Conservation (phyloP, 2,329 filamentous ascomycete genomes). For the Chrysoporthe puriensis region DNA sequence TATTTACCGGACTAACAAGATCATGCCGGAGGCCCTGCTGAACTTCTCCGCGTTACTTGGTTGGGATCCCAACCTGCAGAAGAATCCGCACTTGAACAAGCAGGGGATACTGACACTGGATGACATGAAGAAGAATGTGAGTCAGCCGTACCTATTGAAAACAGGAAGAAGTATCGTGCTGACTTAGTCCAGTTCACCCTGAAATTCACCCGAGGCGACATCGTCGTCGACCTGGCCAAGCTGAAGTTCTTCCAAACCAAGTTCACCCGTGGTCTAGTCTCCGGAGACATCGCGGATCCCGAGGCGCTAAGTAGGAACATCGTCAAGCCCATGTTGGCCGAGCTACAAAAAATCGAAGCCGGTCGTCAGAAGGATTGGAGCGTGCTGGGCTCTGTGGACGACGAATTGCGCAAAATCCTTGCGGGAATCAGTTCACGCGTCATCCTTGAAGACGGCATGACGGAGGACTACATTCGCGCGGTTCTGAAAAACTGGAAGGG, state of each 20-base stretch:
- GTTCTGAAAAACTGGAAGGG: constrained; percentile 27
- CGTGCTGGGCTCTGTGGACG: background rate
- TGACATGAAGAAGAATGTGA: constrained; percentile 70
- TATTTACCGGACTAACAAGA: constrained; percentile 51
- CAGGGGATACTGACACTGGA: constrained; percentile 73
- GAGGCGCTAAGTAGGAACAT: constrained; percentile 16
- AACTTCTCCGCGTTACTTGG: constrained; percentile 88
- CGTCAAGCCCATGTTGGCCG: constrained; percentile 31
- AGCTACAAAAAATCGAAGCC: constrained; percentile 26
- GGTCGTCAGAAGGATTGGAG: background rate
- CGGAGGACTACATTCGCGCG: constrained; percentile 22
- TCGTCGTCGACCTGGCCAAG: constrained; percentile 80
- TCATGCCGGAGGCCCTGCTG: constrained; percentile 56
- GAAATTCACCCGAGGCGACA: constrained; percentile 90
- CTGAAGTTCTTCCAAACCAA: constrained; percentile 71
- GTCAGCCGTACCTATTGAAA: constrained; percentile 31
- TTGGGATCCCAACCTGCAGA: constrained; percentile 68
- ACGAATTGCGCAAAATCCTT: background rate
- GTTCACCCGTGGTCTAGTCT: constrained; percentile 20
- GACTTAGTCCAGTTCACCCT: constrained; percentile 67
- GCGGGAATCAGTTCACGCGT: background rate
- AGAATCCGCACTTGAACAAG: constrained; percentile 39
- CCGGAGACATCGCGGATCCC: constrained; percentile 16
- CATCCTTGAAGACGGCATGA: background rate
- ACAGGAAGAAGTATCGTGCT: constrained; percentile 28